Evolutionary conservation across 225 moss, liverwort and hornwort genomes (phyloP).

Genomic region (Bryoerythrophyllum caledonicum): DNA sequence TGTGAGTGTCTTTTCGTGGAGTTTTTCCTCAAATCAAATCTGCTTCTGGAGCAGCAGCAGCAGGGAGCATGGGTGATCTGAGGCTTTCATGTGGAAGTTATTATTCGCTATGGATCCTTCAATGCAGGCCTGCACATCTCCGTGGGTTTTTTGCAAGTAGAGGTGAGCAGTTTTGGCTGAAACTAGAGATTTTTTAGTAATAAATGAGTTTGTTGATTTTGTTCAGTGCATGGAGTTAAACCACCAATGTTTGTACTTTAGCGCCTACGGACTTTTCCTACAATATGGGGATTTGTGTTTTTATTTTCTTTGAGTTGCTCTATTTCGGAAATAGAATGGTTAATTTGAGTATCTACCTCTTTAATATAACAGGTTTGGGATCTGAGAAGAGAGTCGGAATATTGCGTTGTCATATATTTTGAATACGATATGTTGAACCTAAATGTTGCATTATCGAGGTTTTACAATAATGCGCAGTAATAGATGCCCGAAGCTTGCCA

Average conservation of each 20-base stretch:
- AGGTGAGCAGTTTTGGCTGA: conserved; percentile 20
- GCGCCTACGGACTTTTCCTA: too few species aligned
- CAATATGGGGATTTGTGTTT: too few species aligned
- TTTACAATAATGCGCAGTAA: neutral
- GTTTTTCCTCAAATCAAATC: conserved; percentile 27
- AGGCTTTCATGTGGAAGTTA: conserved; percentile 19
- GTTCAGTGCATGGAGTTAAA: conserved; percentile 22
- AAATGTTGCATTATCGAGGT: neutral
- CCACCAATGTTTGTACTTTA: neutral
- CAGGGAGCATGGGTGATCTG: conserved; percentile 22
- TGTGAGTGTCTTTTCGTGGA: conserved; percentile 49
- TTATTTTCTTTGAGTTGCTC: too few species aligned
- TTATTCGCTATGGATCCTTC: conserved; percentile 8
- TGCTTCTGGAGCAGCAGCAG: conserved; percentile 17
- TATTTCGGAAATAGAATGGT: too few species aligned
- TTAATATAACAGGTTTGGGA: neutral
- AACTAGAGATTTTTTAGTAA: conserved; percentile 15
- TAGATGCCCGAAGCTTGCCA: neutral
- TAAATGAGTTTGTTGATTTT: conserved; percentile 22
- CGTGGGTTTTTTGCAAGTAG: conserved; percentile 6
- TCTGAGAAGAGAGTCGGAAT: neutral
- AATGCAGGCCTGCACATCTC: conserved; percentile 13
- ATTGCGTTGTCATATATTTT: neutral
- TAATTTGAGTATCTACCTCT: neutral
- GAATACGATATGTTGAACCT: neutral